These are phyloP conservation scores for Draba incana DNA, from an alignment of 345 rosid genomes.

Conservation along the genomic window DNA sequence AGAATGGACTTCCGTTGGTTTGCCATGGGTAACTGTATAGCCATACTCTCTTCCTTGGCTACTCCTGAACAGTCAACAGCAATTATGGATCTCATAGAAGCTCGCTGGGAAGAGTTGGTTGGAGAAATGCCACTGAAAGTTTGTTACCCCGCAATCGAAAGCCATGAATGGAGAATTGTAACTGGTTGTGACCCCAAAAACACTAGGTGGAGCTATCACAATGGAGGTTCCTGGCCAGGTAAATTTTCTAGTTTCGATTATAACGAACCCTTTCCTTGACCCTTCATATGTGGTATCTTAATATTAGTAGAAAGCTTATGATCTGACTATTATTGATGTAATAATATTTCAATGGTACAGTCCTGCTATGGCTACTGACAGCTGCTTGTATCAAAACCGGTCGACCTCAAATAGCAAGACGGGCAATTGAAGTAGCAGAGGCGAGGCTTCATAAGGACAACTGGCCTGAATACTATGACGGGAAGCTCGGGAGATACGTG, in stretches of 20 bases:
- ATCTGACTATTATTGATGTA: conserved; percentile 16
- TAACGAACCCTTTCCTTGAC: background rate
- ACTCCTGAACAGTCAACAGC: conserved; percentile 92
- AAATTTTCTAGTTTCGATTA: conserved; percentile 6
- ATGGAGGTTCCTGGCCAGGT: conserved; percentile 99
- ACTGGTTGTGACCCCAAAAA: conserved; percentile 98
- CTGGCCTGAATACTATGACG: conserved; percentile 97
- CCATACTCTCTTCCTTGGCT: conserved; percentile 87
- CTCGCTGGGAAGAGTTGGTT: conserved; percentile 93
- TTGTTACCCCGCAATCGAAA: conserved; percentile 88
- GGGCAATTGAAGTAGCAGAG: conserved; percentile 84
- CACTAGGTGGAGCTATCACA: conserved; percentile 98
- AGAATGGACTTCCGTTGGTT: conserved; percentile 98
- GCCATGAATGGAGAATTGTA: conserved; percentile 84
- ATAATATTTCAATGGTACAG: conserved; percentile 46
- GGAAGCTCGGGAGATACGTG: conserved; percentile 81
- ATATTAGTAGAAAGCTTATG: background rate
- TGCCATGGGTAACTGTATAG: conserved; percentile 87
- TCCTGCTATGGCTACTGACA: conserved; percentile 86
- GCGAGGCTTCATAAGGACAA: conserved; percentile 67
- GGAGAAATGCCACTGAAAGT: conserved; percentile 98
- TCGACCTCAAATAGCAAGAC: conserved; percentile 88
- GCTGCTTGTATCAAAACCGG: conserved; percentile 94
- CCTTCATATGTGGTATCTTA: background rate
- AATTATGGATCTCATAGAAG: conserved; percentile 96